Conservation (phyloP, 75 land plant species). For the Larix kaempferi region DNA sequence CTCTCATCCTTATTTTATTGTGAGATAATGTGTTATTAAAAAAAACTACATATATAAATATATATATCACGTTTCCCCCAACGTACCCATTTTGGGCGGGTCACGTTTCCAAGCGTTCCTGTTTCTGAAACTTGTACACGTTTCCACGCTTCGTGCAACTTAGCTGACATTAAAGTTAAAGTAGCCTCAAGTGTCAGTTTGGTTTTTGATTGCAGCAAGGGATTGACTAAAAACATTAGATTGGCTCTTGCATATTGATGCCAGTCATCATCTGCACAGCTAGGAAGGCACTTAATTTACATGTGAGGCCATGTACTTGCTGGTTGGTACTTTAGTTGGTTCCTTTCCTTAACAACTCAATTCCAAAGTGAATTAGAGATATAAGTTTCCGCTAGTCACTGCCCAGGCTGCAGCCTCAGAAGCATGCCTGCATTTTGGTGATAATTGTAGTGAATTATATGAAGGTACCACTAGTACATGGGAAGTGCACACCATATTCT, state of each 20-base stretch:
- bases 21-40: no score
- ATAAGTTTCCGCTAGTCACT: not conserved
- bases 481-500: not conserved
- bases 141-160: no score
- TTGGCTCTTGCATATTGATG: not conserved
- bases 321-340: not conserved
- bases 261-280: not conserved
- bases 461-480: not conserved
- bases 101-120: no score
- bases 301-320: not conserved
- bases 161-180: not conserved
- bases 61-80: no score
- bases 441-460: not conserved
- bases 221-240: not conserved
- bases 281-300: not conserved
- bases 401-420: not conserved
- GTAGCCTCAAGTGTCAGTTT: not conserved
- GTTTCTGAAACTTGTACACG: no score
- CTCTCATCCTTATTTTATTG: no score
- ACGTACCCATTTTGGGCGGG: no score
- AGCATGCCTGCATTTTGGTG: not conserved
- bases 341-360: not conserved
- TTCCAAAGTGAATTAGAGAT: not conserved
- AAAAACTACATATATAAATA: no score
- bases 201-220: not conserved